These are phyloP conservation scores for Diaporthe vexans DNA, from an alignment of 2,329 filamentous ascomycete genomes.

Conservation along the genomic window DNA sequence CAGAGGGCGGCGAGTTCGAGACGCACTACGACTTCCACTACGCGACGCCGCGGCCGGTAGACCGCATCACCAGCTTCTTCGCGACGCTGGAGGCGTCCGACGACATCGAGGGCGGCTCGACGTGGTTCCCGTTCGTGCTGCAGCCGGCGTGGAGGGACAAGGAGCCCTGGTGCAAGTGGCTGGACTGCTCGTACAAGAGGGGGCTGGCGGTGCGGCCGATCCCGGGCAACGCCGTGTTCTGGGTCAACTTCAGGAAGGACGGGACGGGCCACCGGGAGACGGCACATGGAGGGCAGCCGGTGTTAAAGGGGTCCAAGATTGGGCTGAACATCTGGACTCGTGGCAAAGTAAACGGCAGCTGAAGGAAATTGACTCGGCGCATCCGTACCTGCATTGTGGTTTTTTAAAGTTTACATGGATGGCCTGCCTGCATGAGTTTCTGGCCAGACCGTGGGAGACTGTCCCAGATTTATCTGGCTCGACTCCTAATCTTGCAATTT, in stretches of 20 bases:
- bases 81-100: constrained; percentile 25
- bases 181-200: constrained; percentile 29
- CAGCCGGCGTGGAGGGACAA: constrained; percentile 25
- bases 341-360: constrained; percentile 43
- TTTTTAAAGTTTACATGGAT: constrained; percentile 11
- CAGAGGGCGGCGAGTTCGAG: constrained; percentile 20
- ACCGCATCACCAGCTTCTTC: constrained; percentile 33
- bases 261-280: constrained; percentile 64
- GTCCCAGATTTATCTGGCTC: neutral
- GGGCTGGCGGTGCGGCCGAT: constrained; percentile 63
- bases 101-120: constrained; percentile 30
- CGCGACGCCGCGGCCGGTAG: constrained; percentile 6
- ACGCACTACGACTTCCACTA: constrained; percentile 32
- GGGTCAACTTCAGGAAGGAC: constrained; percentile 69
- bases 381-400: neutral
- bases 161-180: constrained; percentile 32
- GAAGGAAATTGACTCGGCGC: neutral
- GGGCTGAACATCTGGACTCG: constrained; percentile 71
- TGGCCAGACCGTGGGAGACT: neutral
- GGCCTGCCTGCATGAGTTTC: neutral
- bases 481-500: neutral
- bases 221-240: constrained; percentile 68
- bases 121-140: constrained; percentile 38
- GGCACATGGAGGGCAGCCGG: constrained; percentile 68
- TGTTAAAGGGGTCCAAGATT: constrained; percentile 64